phyloP scores from a whole-genome alignment of 176 grass and related monocot species.

The Echinochloa phyllopogon region DNA sequence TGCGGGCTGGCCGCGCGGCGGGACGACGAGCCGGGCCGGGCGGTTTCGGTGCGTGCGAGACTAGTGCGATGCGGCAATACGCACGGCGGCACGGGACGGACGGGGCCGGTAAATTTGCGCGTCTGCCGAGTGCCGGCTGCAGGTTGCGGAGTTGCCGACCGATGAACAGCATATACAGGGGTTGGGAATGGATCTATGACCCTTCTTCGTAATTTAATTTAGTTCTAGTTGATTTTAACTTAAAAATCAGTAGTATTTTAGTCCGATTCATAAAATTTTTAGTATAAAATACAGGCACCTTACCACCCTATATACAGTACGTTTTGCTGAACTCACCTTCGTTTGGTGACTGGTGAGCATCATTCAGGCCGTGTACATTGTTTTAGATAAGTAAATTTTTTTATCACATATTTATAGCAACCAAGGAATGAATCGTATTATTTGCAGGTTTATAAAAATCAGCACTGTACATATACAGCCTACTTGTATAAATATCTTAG shows the following conservation, averaged over 20 bases:
- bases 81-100: too few relatives aligned
- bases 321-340: neutral
- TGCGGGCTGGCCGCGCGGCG: neutral
- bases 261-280: too few relatives aligned
- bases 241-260: too few relatives aligned
- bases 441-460: slow-evolving; percentile 21
- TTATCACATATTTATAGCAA: neutral
- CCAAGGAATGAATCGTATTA: slow-evolving; percentile 25
- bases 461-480: neutral
- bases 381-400: neutral
- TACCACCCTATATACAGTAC: too few relatives aligned
- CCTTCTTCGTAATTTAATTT: too few relatives aligned
- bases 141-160: too few relatives aligned
- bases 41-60: neutral
- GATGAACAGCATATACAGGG: too few relatives aligned
- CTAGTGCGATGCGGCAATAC: neutral
- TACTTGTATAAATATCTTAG: neutral
- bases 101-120: neutral
- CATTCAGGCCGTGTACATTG: neutral
- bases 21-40: neutral
- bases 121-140: too few relatives aligned
- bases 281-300: too few relatives aligned
- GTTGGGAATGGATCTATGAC: too few relatives aligned
- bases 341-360: neutral
- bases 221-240: too few relatives aligned